These are phyloP conservation scores for Aspergillus glaucus DNA, from an alignment of 2,329 filamentous ascomycete species.

Conservation along the genomic window DNA sequence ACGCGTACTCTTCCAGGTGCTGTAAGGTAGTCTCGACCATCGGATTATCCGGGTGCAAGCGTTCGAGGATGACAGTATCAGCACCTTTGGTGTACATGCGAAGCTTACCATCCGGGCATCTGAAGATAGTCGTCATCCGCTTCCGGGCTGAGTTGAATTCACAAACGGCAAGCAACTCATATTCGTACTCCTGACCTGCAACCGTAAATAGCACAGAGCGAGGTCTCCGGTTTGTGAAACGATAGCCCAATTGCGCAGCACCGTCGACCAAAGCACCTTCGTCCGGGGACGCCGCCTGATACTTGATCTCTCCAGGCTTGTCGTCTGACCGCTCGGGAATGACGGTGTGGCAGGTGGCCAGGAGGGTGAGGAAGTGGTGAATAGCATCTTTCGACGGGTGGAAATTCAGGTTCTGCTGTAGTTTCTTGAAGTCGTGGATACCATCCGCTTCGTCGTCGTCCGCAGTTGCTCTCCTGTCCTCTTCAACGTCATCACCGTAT, in stretches of 20 bases:
- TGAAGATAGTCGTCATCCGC: constrained; percentile 95
- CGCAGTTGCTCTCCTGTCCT: constrained; percentile 76
- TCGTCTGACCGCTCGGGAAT: constrained; percentile 84
- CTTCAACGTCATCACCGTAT: constrained; percentile 85
- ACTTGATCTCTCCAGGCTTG: constrained; percentile 78
- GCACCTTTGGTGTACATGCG: constrained; percentile 93
- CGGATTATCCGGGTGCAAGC: constrained; percentile 74
- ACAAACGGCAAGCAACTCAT: constrained; percentile 90
- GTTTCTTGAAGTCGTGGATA: constrained; percentile 74
- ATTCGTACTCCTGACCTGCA: constrained; percentile 67
- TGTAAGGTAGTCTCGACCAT: constrained; percentile 84
- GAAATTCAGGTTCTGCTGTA: constrained; percentile 62
- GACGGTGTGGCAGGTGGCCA: constrained; percentile 92
- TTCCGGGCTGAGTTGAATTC: constrained; percentile 98
- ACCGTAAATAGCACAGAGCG: constrained; percentile 77
- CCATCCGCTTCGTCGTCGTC: constrained; percentile 72
- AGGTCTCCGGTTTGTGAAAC: constrained; percentile 84
- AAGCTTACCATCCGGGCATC: constrained; percentile 92
- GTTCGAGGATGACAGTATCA: constrained; percentile 94
- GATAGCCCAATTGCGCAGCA: constrained; percentile 77
- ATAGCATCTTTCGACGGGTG: constrained; percentile 57
- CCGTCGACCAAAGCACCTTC: constrained; percentile 96
- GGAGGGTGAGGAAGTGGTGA: constrained; percentile 77
- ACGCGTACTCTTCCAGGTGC: constrained; percentile 97
- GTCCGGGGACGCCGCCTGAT: constrained; percentile 94